phyloP scores from a whole-genome alignment of 371 early-diverging fungal genomes.

The Coemansia sp. region DNA sequence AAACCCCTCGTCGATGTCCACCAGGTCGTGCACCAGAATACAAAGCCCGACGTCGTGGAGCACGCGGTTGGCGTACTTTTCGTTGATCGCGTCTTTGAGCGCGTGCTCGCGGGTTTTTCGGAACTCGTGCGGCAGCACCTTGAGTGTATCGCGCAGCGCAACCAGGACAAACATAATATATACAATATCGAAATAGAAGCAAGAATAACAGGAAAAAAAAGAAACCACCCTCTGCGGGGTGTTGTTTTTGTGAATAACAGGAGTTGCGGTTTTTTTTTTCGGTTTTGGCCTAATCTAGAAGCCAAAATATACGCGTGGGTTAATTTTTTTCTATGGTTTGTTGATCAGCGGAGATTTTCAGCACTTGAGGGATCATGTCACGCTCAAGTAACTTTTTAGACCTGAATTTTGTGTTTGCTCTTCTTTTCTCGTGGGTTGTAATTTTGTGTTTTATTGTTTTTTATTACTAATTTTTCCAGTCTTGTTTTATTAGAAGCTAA shows the following conservation, averaged over 20 bases:
- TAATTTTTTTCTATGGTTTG: too few species aligned
- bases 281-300: too few species aligned
- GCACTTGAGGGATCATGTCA: too few species aligned
- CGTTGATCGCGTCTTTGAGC: conserved; percentile 84
- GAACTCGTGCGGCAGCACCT: conserved; percentile 78
- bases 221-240: too few species aligned
- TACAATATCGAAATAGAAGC: not conserved
- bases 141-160: conserved; percentile 79
- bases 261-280: too few species aligned
- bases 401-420: too few species aligned
- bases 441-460: not conserved
- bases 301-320: too few species aligned
- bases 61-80: conserved; percentile 91
- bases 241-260: too few species aligned
- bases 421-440: too few species aligned
- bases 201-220: too few species aligned
- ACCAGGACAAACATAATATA: conserved; percentile 78
- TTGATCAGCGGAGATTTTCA: too few species aligned
- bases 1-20: conserved; percentile 74
- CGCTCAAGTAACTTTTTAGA: too few species aligned
- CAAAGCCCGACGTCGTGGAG: conserved; percentile 91
- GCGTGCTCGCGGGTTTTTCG: conserved; percentile 70
- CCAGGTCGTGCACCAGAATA: conserved; percentile 78
- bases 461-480: not conserved
- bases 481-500: not conserved